phyloP scores from a whole-genome alignment of 257 asterid genomes.

The Scutellaria barbata region DNA sequence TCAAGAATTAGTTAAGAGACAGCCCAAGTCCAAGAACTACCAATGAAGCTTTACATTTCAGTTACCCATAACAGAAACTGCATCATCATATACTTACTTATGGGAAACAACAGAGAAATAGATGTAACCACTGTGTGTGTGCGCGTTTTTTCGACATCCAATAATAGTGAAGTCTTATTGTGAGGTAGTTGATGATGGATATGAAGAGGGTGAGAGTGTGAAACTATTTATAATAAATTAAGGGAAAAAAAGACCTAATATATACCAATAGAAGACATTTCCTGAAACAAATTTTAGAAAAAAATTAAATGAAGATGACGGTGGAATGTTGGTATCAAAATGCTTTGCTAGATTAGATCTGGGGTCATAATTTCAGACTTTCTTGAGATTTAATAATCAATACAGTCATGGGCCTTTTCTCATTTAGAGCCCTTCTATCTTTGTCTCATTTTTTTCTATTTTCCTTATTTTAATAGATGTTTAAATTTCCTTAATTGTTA shows the following conservation, averaged over 20 bases:
- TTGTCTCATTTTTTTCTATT: slow-evolving; percentile 26
- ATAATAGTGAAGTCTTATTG: slow-evolving; percentile 24
- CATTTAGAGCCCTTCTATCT: slow-evolving; percentile 36
- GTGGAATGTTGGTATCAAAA: slow-evolving; percentile 63
- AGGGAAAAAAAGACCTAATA: slow-evolving; percentile 43
- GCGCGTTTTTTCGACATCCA: slow-evolving; percentile 24
- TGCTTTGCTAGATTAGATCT: slow-evolving; percentile 45
- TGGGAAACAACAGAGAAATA: slow-evolving; percentile 20
- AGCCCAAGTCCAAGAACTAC: slow-evolving; percentile 48
- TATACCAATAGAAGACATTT: slow-evolving; percentile 30
- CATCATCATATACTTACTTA: slow-evolving; percentile 29
- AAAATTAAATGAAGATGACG: slow-evolving; percentile 43
- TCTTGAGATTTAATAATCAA: slow-evolving; percentile 38
- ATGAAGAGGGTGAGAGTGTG: slow-evolving; percentile 23
- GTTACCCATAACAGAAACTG: slow-evolving; percentile 45
- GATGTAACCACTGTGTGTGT: slow-evolving; percentile 26
- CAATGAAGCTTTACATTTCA: slow-evolving; percentile 44
- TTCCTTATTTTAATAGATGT: background rate
- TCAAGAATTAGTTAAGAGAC: slow-evolving; percentile 42
- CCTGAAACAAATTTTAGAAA: slow-evolving; percentile 16
- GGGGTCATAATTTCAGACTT: slow-evolving; percentile 43
- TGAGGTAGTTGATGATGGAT: slow-evolving; percentile 38
- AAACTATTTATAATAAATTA: slow-evolving; percentile 28
- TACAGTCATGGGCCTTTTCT: slow-evolving; percentile 43
- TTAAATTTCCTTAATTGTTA: background rate